Base-by-base conservation (phyloP, 805 yeast genomes). In the Sugiyamaella smithiae region DNA sequence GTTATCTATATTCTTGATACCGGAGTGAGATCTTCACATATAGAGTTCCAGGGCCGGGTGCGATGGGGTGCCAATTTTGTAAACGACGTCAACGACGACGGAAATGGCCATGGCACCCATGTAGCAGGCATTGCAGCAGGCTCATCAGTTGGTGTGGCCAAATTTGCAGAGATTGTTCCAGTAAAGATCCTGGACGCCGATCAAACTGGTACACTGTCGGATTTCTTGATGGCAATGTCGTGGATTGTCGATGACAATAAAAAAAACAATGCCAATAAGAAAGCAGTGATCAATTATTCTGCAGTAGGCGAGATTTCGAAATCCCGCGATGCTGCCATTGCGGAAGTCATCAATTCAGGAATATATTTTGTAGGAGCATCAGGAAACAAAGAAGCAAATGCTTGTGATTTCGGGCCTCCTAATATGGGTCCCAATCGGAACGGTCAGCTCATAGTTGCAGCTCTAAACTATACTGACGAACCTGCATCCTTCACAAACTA, bases 91-190 rank as follows among this genome's bases (percentile, higher is more conserved):
- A 76, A 75, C 46, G 88, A 83, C 57, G 96, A 90, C 66, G 93
- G 88, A 46, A 85, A 87, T 61, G 97, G 97, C 45, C 97, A 89
- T 69, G 97, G 97, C 62, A 88, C 96, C 40, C 97, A 89, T 64
- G 88, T 95, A 72, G 96, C 97, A n/a, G 97, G 96, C 69, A 88
- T 95, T 29, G 87, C 90, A 60, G 96, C 84, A 44, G 72, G 96
- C 91, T 67, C 86, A 84, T 52, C 93, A 84, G 71, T 86, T 66
- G 85, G 85, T 51, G 76, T 80, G 40, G 81, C 83, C 53, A 80
- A 79, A 67, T 69, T 71, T 51, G 82, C 78, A 31, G 68, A 75
- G 28, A 66, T 80, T 53, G 82, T 78, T 51, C 81, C 83, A 32
- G 78, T 80, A 52, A 78, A 80, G 64, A 84, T 80, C 14, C 73